phyloP scores from a whole-genome alignment of 192 early-diverging fungal genomes.

The Mortierella claussenii region DNA sequence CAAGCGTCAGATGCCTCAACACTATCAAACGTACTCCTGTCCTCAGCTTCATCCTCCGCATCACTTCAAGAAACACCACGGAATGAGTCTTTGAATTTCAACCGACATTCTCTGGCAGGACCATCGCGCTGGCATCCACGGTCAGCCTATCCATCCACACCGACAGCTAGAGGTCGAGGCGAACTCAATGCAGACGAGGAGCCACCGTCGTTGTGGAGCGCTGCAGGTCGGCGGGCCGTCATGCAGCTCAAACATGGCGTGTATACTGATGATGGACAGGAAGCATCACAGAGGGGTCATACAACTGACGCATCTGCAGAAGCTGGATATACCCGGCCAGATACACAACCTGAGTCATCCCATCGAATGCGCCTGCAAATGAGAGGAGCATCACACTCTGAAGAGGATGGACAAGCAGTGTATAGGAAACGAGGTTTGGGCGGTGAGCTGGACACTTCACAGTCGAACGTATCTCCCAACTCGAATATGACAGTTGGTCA shows the following conservation, averaged over 20 bases:
- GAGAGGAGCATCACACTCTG: too few species aligned
- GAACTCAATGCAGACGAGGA: neutral
- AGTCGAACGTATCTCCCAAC: too few species aligned
- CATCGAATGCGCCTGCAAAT: too few species aligned
- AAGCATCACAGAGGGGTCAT: neutral
- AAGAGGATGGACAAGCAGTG: too few species aligned
- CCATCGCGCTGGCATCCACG: neutral
- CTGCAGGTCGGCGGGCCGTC: slow-evolving; percentile 1
- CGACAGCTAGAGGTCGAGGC: neutral
- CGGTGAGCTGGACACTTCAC: too few species aligned
- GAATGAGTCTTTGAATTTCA: neutral
- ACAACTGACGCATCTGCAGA: neutral
- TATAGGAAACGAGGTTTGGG: too few species aligned
- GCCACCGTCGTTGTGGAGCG: slow-evolving; percentile 1
- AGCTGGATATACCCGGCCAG: neutral
- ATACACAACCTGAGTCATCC: too few species aligned
- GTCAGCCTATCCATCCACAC: neutral
- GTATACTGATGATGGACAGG: neutral
- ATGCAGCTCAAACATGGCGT: slow-evolving; percentile 14
- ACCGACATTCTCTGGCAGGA: neutral
- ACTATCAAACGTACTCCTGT: neutral
- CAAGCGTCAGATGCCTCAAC: neutral
- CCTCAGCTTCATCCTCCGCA: neutral
- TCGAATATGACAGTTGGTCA: too few species aligned
- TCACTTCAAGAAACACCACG: neutral